Evolutionary conservation across 805 yeast genomes (phyloP).

Genomic region (Candida golubevii): DNA sequence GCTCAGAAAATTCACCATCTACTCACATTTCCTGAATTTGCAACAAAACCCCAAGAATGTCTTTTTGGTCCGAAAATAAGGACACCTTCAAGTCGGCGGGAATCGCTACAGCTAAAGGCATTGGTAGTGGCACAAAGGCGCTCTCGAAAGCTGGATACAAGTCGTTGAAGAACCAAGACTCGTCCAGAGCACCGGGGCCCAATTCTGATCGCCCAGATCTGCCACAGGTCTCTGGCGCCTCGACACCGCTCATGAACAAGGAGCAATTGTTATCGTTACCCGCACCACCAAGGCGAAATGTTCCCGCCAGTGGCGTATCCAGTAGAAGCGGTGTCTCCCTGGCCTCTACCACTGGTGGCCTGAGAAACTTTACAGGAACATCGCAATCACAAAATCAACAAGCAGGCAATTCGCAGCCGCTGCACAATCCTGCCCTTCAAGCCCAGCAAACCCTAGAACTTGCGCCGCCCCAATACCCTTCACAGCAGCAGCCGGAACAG

Average conservation of each 20-base stretch:
- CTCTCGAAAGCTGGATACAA: conserved; percentile 47
- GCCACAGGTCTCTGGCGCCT: conserved; percentile 1
- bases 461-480: too few species aligned
- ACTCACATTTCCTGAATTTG: not conserved
- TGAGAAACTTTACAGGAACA: too few species aligned
- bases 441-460: too few species aligned
- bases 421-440: too few species aligned
- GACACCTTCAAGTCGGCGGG: conserved; percentile 49
- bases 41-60: conserved; percentile 7
- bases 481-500: too few species aligned
- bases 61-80: conserved; percentile 51
- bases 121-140: conserved; percentile 48
- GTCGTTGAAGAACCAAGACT: conserved; percentile 44
- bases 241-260: conserved; percentile 15
- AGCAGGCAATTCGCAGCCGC: too few species aligned
- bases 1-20: too few species aligned
- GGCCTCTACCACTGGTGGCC: too few species aligned
- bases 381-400: too few species aligned
- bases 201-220: not conserved
- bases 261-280: conserved; percentile 34
- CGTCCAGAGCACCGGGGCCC: conserved; percentile 15
- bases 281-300: conserved; percentile 42
- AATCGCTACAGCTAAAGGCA: conserved; percentile 44
- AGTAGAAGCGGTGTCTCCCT: not conserved
- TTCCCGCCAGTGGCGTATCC: conserved; percentile 1